These are phyloP conservation scores for Zygoascus biomembranicola DNA, from an alignment of 805 yeast genomes.

Conservation along the genomic window DNA sequence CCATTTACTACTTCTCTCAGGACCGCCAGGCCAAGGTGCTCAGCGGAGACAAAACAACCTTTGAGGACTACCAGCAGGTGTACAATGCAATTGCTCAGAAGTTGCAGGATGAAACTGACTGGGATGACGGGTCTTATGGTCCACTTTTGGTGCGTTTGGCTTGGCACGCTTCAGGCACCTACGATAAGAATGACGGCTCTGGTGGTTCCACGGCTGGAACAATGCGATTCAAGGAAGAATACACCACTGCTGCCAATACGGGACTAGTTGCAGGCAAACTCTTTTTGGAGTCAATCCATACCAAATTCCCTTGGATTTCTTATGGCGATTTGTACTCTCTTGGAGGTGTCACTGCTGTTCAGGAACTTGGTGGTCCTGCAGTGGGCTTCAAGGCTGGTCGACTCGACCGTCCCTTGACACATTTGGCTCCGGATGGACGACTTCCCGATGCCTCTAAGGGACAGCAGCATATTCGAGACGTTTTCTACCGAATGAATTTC, in stretches of 20 bases:
- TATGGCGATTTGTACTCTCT: slow-evolving; percentile 76
- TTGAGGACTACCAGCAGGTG: slow-evolving; percentile 57
- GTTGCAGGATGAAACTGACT: slow-evolving; percentile 33
- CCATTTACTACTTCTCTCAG: slow-evolving; percentile 26
- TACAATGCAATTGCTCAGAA: slow-evolving; percentile 71
- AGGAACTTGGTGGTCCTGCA: slow-evolving; percentile 70
- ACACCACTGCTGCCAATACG: slow-evolving; percentile 48
- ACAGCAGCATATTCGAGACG: slow-evolving; percentile 52
- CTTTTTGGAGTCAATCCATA: slow-evolving; percentile 47
- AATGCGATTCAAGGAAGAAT: slow-evolving; percentile 44
- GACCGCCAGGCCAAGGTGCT: slow-evolving; percentile 25
- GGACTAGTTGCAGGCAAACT: slow-evolving; percentile 55
- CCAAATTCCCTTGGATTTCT: slow-evolving; percentile 58
- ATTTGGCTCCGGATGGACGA: slow-evolving; percentile 57
- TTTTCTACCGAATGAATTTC: slow-evolving; percentile 60
- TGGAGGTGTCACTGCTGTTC: slow-evolving; percentile 72
- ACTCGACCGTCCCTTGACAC: slow-evolving; percentile 43
- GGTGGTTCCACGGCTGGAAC: slow-evolving; percentile 62
- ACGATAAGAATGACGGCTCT: slow-evolving; percentile 38
- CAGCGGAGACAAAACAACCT: slow-evolving; percentile 8
- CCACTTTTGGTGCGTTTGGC: slow-evolving; percentile 68
- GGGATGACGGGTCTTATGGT: slow-evolving; percentile 64
- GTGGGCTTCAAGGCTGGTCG: slow-evolving; percentile 77
- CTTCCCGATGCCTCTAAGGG: slow-evolving; percentile 67
- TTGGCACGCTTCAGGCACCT: slow-evolving; percentile 84